A percentile compares a stretch with the other conserved stretches of the same genome.
Conservation (phyloP, 148 eudicot species). For the Silene conica region DNA sequence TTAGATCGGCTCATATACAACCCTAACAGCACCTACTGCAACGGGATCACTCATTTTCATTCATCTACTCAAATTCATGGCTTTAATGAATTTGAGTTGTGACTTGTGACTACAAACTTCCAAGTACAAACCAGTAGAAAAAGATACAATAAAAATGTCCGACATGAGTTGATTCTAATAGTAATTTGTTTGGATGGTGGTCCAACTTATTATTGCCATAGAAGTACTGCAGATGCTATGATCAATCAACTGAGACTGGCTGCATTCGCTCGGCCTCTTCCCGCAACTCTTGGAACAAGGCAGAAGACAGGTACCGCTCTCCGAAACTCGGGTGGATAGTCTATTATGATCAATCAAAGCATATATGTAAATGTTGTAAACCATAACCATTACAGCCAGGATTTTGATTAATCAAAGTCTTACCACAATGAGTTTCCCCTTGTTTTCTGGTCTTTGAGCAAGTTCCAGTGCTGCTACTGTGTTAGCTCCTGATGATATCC, state of each 20-base stretch:
- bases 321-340: constrained; percentile 91
- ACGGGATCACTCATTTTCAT: too few relatives aligned
- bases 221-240: not conserved
- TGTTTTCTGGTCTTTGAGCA: constrained; percentile 86
- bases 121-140: too few relatives aligned
- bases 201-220: too few relatives aligned
- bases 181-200: too few relatives aligned
- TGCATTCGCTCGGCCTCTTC: constrained; percentile 87
- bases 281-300: constrained; percentile 73
- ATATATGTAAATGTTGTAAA: not conserved
- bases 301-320: constrained; percentile 87
- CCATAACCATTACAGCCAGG: not conserved
- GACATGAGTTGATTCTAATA: too few relatives aligned
- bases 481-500: constrained; percentile 96
- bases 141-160: too few relatives aligned
- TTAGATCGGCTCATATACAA: too few relatives aligned
- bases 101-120: too few relatives aligned
- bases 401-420: not conserved
- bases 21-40: too few relatives aligned
- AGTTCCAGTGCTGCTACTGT: constrained; percentile 94
- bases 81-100: too few relatives aligned
- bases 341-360: constrained; percentile 30
- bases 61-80: too few relatives aligned
- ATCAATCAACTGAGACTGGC: constrained; percentile 80
- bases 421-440: constrained; percentile 99